Conservation (phyloP, 2,329 filamentous ascomycete species). For the Monosporascus sp. region DNA sequence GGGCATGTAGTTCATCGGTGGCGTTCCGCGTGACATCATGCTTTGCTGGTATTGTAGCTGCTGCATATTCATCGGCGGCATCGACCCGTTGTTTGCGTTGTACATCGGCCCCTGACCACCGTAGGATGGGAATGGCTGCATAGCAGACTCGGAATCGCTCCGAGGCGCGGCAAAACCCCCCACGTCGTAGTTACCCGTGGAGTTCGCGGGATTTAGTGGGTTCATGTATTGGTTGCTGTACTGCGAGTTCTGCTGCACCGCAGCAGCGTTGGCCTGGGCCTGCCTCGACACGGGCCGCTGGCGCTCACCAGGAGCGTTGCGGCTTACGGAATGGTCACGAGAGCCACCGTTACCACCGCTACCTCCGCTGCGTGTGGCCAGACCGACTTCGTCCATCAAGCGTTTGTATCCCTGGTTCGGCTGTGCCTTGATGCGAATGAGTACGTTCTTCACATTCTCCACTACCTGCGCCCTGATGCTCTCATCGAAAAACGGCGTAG, state of each 20-base stretch:
- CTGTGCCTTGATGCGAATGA: slow-evolving; percentile 86
- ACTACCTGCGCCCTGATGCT: slow-evolving; percentile 80
- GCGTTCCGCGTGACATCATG: slow-evolving; percentile 48
- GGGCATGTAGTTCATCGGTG: slow-evolving; percentile 52
- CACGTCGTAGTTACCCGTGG: slow-evolving; percentile 43
- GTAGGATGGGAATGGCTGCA: slow-evolving; percentile 46
- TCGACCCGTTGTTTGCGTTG: slow-evolving; percentile 38
- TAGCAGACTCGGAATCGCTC: slow-evolving; percentile 46
- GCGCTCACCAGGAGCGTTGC: slow-evolving; percentile 42
- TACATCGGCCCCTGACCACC: slow-evolving; percentile 49
- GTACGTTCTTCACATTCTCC: slow-evolving; percentile 84
- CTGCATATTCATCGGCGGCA: slow-evolving; percentile 45
- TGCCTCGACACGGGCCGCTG: slow-evolving; percentile 54
- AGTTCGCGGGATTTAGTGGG: slow-evolving; percentile 37
- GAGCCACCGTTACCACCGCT: slow-evolving; percentile 36
- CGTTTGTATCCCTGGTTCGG: slow-evolving; percentile 96
- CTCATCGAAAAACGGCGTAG: slow-evolving; percentile 96
- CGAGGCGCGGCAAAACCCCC: slow-evolving; percentile 44
- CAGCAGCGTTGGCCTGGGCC: slow-evolving; percentile 29
- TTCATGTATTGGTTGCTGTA: slow-evolving; percentile 50
- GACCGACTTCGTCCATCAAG: slow-evolving; percentile 94
- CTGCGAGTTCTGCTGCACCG: slow-evolving; percentile 30
- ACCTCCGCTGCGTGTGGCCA: slow-evolving; percentile 59
- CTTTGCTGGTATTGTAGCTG: slow-evolving; percentile 56
- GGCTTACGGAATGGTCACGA: slow-evolving; percentile 40